Base-by-base conservation (phyloP, 345 rosid species). In the Camelina neglecta region DNA sequence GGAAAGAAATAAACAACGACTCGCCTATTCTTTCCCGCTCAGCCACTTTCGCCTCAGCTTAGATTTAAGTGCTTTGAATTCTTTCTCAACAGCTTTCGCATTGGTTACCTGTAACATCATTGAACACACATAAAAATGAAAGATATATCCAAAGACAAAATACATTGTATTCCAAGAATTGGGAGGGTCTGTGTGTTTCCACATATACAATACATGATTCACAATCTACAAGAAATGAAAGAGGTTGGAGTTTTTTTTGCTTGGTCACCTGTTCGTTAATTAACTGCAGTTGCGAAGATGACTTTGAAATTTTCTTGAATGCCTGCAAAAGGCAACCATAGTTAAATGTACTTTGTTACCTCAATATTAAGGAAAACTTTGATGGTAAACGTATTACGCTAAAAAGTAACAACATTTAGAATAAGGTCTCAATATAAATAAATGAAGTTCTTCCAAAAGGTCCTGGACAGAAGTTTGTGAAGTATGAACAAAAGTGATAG, bases 81-180 rank as follows among this genome's bases (percentile, higher is more conserved):
- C 97, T 71, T 86, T 89, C 81, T 92, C 99, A 49, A 85, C 84
- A 38, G 97, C 74, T 86, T 95, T 95, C 10, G 91, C 89, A 65
- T 92, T 83, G 51, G 89, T 86, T 63, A 84, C 86, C 98, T 92
- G 60, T 69, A 74, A 51, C 60, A 72, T 18, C 60, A 60, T 67
- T 56, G 74, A 59, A 42, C 53, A 68, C 69, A 68, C 21, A 21
- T 8, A 49, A 24, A 42, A 53, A 49, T 4, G 3, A 18, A 77
- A 23, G 21, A 31, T 66, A 50, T 13, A 51, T 60, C 41, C 51
- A 65, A 29, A 31, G 33, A 72, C 0, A 59, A 48, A 16, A 36
- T 31, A 47, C n/a, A 70, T 35, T 11, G 39, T 39, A 29, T 38
- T 18, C 29, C 12, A 0, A 45, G 13, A 18, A 47, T 26, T 18